Percentiles rank a stretch among this genome's conserved stretches.
Evolutionary conservation across 2,329 filamentous ascomycete genomes (phyloP).

Genomic region (Aspergillus melleus): DNA sequence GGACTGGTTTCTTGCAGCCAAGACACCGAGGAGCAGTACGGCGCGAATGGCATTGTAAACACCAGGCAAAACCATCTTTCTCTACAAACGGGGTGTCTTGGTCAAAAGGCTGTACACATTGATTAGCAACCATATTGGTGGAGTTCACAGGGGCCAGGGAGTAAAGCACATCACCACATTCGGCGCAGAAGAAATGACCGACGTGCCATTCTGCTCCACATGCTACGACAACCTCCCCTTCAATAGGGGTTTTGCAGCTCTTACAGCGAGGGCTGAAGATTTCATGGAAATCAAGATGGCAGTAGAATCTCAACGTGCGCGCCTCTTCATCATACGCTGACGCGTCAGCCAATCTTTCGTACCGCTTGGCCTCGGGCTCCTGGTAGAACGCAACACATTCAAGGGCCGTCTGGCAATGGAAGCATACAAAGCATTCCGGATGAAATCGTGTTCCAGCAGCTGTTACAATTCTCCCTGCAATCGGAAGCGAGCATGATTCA

Average conservation of each 20-base stretch:
- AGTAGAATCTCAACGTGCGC: slow-evolving; percentile 80
- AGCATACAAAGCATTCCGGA: slow-evolving; percentile 88
- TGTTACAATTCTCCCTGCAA: slow-evolving; percentile 86
- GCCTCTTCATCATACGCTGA: slow-evolving; percentile 62
- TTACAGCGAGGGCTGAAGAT: slow-evolving; percentile 89
- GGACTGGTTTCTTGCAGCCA: slow-evolving; percentile 79
- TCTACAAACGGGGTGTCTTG: slow-evolving; percentile 79
- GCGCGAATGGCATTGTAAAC: slow-evolving; percentile 86
- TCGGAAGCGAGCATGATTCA: slow-evolving; percentile 78
- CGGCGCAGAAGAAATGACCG: slow-evolving; percentile 97
- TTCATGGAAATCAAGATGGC: slow-evolving; percentile 98
- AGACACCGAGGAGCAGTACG: slow-evolving; percentile 87
- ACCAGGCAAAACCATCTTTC: slow-evolving; percentile 98
- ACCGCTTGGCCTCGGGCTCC: slow-evolving; percentile 73
- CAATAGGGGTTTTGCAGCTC: slow-evolving; percentile 93
- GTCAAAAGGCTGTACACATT: slow-evolving; percentile 54
- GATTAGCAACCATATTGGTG: slow-evolving; percentile 12
- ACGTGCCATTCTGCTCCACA: slow-evolving; percentile 96
- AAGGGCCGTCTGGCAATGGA: slow-evolving; percentile 80
- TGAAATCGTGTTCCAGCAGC: slow-evolving; percentile 84
- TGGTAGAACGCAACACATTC: slow-evolving; percentile 97
- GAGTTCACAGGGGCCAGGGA: neutral
- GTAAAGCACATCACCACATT: slow-evolving; percentile 75
- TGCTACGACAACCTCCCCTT: slow-evolving; percentile 90
- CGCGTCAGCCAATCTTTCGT: slow-evolving; percentile 68